A percentile compares a stretch with the other conserved stretches of the same genome.
These are phyloP conservation scores for Lipomyces kockii DNA, from an alignment of 805 yeast genomes.

Conservation along the genomic window DNA sequence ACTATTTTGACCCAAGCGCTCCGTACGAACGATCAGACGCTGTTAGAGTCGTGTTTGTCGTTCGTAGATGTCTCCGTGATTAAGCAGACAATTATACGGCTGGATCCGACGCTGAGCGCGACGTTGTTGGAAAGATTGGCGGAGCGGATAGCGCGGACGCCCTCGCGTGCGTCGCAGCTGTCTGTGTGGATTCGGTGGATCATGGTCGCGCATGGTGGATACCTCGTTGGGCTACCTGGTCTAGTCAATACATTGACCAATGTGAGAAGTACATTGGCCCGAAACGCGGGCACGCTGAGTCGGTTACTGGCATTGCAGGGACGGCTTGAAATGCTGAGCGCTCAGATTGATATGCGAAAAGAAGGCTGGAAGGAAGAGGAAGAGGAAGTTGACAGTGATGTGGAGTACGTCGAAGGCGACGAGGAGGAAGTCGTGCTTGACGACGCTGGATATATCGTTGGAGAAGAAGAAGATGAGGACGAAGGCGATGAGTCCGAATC, in stretches of 20 bases:
- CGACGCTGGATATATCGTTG: constrained; percentile 47
- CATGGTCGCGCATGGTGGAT: constrained; percentile 69
- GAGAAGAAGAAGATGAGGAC: constrained; percentile 53
- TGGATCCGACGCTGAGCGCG: constrained; percentile 53
- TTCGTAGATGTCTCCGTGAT: constrained; percentile 58
- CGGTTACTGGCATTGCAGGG: constrained; percentile 82
- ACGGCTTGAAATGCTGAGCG: constrained; percentile 71
- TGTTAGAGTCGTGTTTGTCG: constrained; percentile 78
- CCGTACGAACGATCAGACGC: constrained; percentile 80
- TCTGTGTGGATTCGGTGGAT: constrained; percentile 82
- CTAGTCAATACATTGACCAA: constrained; percentile 60
- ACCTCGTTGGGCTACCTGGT: constrained; percentile 57
- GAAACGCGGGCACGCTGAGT: constrained; percentile 64
- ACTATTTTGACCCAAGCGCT: constrained; percentile 87
- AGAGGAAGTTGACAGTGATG: constrained; percentile 43
- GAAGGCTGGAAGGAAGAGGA: constrained; percentile 44
- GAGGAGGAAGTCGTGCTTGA: constrained; percentile 26
- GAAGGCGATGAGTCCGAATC: constrained; percentile 48
- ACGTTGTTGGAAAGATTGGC: constrained; percentile 55
- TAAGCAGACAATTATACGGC: constrained; percentile 58
- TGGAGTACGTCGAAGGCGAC: constrained; percentile 48
- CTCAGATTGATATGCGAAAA: constrained; percentile 76
- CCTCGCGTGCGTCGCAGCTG: constrained; percentile 57
- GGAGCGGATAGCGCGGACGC: constrained; percentile 56
- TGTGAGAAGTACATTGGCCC: constrained; percentile 60